A percentile compares a stretch with the other conserved stretches of the same genome.
These are phyloP conservation scores for Lentinula lateritia DNA, from an alignment of 768 basidiomycete species.

Conservation along the genomic window DNA sequence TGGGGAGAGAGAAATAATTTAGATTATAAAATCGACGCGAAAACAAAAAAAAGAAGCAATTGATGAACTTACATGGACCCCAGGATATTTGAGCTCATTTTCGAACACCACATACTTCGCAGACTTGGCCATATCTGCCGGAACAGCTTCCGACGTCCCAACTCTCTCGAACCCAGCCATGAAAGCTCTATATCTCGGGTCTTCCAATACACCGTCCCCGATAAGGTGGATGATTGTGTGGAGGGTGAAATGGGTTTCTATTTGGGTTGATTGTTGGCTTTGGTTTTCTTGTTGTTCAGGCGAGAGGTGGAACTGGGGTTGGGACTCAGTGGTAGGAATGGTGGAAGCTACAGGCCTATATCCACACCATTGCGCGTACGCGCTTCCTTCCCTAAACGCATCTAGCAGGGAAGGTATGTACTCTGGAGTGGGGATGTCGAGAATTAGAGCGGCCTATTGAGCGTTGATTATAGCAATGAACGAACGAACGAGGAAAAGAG, in stretches of 20 bases:
- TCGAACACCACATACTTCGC: slow-evolving; percentile 32
- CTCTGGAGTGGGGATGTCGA: slow-evolving; percentile 63
- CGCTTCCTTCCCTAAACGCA: slow-evolving; percentile 36
- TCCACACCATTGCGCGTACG: background rate
- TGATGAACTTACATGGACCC: background rate
- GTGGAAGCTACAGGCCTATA: slow-evolving; percentile 45
- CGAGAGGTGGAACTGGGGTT: too few relatives aligned
- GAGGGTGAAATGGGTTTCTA: slow-evolving; percentile 26
- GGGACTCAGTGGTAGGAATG: slow-evolving; percentile 26
- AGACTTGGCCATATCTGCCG: too few relatives aligned
- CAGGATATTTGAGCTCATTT: background rate
- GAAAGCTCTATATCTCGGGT: slow-evolving; percentile 65
- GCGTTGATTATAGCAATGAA: background rate
- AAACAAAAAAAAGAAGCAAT: slow-evolving; percentile 2
- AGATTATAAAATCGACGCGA: background rate
- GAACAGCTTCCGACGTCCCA: slow-evolving; percentile 25
- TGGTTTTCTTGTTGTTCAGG: too few relatives aligned
- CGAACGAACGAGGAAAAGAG: background rate
- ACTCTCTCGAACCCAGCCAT: slow-evolving; percentile 60
- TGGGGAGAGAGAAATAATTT: background rate
- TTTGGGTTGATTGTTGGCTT: too few relatives aligned
- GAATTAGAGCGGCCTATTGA: slow-evolving; percentile 51
- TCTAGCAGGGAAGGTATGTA: slow-evolving; percentile 50
- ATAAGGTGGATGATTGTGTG: slow-evolving; percentile 66
- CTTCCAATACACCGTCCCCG: slow-evolving; percentile 64